Evolutionary conservation across 139 green algal genomes (phyloP).

Genomic region (Mesostigma viride): DNA sequence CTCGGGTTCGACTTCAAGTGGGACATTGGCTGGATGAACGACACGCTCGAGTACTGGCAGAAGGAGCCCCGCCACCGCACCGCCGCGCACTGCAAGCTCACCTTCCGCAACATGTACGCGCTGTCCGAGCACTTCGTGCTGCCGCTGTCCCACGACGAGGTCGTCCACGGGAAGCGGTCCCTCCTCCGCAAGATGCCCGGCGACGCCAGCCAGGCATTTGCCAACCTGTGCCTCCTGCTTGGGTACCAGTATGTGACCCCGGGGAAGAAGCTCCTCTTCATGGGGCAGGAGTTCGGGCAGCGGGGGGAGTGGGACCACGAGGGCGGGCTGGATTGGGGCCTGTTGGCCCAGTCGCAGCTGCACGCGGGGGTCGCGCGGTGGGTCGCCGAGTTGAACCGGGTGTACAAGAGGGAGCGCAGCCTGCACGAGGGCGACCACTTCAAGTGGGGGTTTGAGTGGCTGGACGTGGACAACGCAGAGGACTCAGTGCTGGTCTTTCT

Average conservation of each 20-base stretch:
- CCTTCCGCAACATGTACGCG: background rate
- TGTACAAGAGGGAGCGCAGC: background rate
- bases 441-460: background rate
- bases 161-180: background rate
- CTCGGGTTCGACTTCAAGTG: background rate
- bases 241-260: background rate
- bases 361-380: background rate
- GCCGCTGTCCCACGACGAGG: background rate
- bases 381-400: background rate
- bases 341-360: background rate
- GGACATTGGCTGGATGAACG: conserved; percentile 1
- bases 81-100: background rate
- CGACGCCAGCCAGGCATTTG: background rate
- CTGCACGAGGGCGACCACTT: background rate
- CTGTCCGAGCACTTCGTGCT: background rate
- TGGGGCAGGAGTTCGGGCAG: background rate
- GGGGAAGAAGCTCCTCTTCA: background rate
- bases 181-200: background rate
- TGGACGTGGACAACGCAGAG: background rate
- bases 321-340: background rate
- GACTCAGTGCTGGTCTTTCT: background rate
- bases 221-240: background rate
- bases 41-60: background rate
- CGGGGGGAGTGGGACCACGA: background rate
- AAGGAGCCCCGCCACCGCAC: background rate